Base-by-base conservation (phyloP, 192 early-diverging fungal species). In the Backusella luteola region DNA sequence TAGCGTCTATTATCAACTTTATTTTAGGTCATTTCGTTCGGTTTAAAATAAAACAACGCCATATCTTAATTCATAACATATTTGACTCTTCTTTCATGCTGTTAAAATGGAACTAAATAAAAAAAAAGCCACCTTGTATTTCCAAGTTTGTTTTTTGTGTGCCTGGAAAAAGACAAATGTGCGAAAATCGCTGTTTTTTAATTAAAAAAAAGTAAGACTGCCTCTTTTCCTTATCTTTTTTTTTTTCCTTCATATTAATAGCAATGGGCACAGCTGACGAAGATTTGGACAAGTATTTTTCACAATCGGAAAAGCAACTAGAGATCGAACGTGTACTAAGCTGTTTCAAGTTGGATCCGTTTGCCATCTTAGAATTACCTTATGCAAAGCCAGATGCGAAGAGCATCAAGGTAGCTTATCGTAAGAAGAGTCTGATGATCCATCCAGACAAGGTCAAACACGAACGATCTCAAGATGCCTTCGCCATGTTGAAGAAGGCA, bases 361-460 rank as follows among this genome's bases (percentile, higher is more conserved):
- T 88, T 67, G 82, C 79, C 41, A 84, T 90, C 35, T 80, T 90
- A 2, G 87, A 89, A 52, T 75, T 90, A 29, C 82, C 82, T 21
- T 79, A 79, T 39, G 69, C 71, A 21, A 74, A 76, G 32, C 85
- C 83, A 32, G 75, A 79, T 9, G 77, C 80, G n/a, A 89, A 87
- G 67, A 79, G 79, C 39, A 81, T 89, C 56, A 89, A 89, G 73
- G 52, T 84, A 56, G 84, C 88, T 0, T 89, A 89, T 77, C 87
- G 89, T 35, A 89, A 81, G 46, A 89, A 89, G 70, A 89, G 88
- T 76, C 79, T 90, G 14, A 86, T 87, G 83, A 87, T 90, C 63
- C 89, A 90, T 73, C 89, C 89, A 0, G 89, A 90, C 67, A 90
- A 90, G 73, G 83, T 86, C 19, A 80, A 87, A 34, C 89, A 90